Percentiles rank a stretch among this genome's conserved stretches.
Evolutionary conservation across 1,284 basidiomycete species (phyloP).

Genomic region (Moesziomyces globuligerus): DNA sequence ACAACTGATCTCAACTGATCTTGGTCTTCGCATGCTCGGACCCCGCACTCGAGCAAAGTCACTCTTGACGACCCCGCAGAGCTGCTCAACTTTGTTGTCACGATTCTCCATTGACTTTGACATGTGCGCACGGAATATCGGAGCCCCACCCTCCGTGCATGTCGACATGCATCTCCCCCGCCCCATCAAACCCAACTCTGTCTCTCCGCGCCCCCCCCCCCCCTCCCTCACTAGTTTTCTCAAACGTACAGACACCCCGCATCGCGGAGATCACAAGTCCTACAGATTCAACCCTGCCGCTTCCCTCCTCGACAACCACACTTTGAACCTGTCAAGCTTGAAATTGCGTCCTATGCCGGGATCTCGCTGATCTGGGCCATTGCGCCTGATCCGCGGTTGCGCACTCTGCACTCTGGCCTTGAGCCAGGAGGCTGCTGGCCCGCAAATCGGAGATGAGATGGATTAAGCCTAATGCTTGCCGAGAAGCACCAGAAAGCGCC

Average conservation of each 20-base stretch:
- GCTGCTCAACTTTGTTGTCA: no score
- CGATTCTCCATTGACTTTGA: not conserved
- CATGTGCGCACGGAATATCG: not conserved
- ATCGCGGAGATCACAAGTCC: not conserved
- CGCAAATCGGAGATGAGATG: not conserved
- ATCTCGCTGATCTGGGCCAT: no score
- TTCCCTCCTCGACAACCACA: not conserved
- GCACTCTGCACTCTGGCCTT: not conserved
- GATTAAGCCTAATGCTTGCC: conserved; percentile 1
- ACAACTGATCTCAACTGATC: no score
- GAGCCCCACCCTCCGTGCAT: not conserved
- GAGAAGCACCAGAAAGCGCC: not conserved
- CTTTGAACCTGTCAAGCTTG: not conserved
- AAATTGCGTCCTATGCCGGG: not conserved
- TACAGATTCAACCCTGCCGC: not conserved
- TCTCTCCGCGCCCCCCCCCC: not conserved
- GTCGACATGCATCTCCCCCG: not conserved
- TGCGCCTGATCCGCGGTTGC: not conserved
- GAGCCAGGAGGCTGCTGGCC: not conserved
- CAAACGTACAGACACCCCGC: not conserved
- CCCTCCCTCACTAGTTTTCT: no score
- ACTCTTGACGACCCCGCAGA: not conserved
- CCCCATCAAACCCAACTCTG: not conserved
- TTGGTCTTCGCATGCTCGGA: not conserved
- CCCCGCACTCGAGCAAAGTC: not conserved